Percentiles rank a stretch among this genome's conserved stretches.
Conservation (phyloP, 352 stramenopile species). For the Elongisporangium undulatum region DNA sequence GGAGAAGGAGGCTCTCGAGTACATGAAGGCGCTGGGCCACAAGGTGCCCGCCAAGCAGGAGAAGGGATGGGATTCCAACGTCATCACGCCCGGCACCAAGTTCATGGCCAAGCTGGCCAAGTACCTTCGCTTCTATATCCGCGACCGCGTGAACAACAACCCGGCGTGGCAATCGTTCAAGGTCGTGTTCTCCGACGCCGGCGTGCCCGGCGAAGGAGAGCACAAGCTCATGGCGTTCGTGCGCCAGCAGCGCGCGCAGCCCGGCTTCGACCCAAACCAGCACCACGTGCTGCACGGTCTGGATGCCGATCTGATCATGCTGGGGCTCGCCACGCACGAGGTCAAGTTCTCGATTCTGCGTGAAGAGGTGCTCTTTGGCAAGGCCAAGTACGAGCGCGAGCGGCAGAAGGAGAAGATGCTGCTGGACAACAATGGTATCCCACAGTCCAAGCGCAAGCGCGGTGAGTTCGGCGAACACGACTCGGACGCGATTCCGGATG, state of each 20-base stretch:
- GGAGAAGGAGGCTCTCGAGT: constrained; percentile 90
- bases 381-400: constrained; percentile 75
- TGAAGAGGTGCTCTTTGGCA: constrained; percentile 91
- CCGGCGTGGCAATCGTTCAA: constrained; percentile 94
- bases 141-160: constrained; percentile 93
- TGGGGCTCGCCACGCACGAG: constrained; percentile 98
- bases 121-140: constrained; percentile 90
- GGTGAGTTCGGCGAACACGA: constrained; percentile 85
- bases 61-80: constrained; percentile 97
- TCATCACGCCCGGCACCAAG: constrained; percentile 98
- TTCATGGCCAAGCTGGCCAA: constrained; percentile 96
- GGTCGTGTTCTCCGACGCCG: constrained; percentile 95
- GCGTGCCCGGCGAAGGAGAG: constrained; percentile 97
- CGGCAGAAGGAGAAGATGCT: constrained; percentile 62
- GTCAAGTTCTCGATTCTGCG: constrained; percentile 98
- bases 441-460: constrained; percentile 66
- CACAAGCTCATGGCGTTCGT: constrained; percentile 99
- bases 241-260: constrained; percentile 90
- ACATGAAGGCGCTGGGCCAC: constrained; percentile 88
- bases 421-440: constrained; percentile 70
- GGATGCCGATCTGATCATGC: constrained; percentile 99
- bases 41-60: constrained; percentile 76
- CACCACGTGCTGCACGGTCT: constrained; percentile 97
- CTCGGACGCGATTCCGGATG: constrained; percentile 62
- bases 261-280: constrained; percentile 96